Evolutionary conservation across 2,329 filamentous ascomycete genomes (phyloP).

Genomic region (Neospermospora avenae): DNA sequence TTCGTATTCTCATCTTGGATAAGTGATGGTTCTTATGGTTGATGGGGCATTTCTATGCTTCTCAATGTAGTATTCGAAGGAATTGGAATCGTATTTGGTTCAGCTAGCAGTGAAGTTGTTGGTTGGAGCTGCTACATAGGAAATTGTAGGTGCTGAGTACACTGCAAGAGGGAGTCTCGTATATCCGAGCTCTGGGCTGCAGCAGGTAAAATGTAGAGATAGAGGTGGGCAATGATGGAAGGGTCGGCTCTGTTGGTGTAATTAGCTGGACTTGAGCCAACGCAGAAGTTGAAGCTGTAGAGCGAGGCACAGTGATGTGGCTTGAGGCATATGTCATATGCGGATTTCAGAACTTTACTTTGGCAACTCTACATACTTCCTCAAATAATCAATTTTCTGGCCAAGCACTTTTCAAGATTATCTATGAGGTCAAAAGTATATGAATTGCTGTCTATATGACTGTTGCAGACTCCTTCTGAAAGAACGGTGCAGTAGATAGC

Average conservation of each 20-base stretch:
- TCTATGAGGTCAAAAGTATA: no score
- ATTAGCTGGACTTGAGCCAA: not conserved
- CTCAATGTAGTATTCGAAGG: not conserved
- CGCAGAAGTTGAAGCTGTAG: not conserved
- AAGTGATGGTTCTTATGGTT: not conserved
- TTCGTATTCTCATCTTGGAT: slow-evolving; percentile 74
- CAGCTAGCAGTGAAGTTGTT: not conserved
- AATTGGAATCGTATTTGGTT: not conserved
- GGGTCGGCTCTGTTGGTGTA: not conserved
- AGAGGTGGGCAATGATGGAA: not conserved
- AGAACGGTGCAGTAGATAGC: no score
- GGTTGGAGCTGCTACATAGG: not conserved
- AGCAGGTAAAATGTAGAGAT: no score
- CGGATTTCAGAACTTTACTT: not conserved
- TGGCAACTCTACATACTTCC: no score
- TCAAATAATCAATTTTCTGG: no score
- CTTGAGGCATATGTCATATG: not conserved
- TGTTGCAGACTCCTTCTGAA: no score
- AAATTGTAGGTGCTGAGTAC: not conserved
- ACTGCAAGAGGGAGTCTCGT: not conserved
- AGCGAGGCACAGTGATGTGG: not conserved
- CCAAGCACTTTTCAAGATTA: no score
- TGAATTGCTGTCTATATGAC: no score
- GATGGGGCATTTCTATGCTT: not conserved
- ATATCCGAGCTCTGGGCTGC: not conserved